phyloP scores from a whole-genome alignment of 345 rosid species.

The Noccaea bulbosa region DNA sequence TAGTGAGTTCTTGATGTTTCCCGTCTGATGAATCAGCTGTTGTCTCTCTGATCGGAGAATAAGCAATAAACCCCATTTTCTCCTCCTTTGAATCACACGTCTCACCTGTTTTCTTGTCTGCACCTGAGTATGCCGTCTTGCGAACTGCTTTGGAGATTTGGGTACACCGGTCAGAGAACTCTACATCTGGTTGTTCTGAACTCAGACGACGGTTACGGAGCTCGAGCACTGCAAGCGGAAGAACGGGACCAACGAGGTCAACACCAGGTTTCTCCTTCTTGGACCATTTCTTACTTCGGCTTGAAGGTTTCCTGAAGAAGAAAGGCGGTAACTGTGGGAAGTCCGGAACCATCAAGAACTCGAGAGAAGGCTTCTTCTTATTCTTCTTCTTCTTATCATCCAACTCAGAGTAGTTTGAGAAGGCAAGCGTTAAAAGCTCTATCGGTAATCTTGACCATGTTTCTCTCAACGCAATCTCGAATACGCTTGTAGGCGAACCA shows the following conservation, averaged over 20 bases:
- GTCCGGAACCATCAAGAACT: conserved; percentile 66
- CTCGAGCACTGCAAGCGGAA: conserved; percentile 62
- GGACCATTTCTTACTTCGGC: conserved; percentile 62
- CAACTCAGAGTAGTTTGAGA: conserved; percentile 61
- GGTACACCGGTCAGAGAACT: conserved; percentile 44
- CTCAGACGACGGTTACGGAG: conserved; percentile 49
- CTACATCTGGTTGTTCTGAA: conserved; percentile 50
- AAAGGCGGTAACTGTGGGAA: conserved; percentile 66
- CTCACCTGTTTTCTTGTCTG: conserved; percentile 37
- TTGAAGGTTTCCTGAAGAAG: conserved; percentile 58
- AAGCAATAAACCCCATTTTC: conserved; percentile 48
- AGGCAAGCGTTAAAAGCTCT: conserved; percentile 62
- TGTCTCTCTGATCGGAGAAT: conserved; percentile 44
- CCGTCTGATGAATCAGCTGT: conserved; percentile 19
- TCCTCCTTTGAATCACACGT: conserved; percentile 38
- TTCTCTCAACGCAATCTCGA: conserved; percentile 57
- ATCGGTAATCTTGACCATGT: conserved; percentile 65
- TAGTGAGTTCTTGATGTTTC: conserved; percentile 36
- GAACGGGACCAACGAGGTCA: conserved; percentile 65
- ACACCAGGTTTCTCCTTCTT: conserved; percentile 46
- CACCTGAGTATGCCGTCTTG: conserved; percentile 45
- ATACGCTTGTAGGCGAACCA: conserved; percentile 56
- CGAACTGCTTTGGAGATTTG: conserved; percentile 59
- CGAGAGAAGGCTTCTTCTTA: conserved; percentile 53
- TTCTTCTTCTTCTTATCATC: conserved; percentile 50